A percentile compares a stretch with the other conserved stretches of the same genome.
These are phyloP conservation scores for Rhodamnia rubescens DNA, from an alignment of 345 rosid species.

Conservation along the genomic window DNA sequence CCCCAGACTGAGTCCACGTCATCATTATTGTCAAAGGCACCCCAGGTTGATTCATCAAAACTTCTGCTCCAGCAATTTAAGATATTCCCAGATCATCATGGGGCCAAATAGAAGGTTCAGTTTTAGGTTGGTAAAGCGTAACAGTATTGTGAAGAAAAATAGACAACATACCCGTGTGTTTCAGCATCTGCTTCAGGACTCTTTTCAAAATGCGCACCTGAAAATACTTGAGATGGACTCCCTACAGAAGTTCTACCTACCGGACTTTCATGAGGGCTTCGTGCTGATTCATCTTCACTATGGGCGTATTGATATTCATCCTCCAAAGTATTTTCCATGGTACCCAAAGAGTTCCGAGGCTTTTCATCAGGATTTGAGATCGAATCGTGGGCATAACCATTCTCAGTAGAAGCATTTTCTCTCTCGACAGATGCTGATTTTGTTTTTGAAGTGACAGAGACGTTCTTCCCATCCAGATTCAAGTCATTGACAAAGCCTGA, in stretches of 20 bases:
- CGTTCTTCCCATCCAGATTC: constrained; percentile 34
- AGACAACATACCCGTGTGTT: constrained; percentile 26
- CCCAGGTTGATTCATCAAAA: constrained; percentile 92
- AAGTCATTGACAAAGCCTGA: constrained; percentile 86
- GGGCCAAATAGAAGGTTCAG: not conserved
- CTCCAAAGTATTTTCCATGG: constrained; percentile 39
- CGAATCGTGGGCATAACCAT: constrained; percentile 37
- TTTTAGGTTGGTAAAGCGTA: not conserved
- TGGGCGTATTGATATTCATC: constrained; percentile 46
- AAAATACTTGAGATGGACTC: constrained; percentile 56
- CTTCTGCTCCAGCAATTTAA: constrained; percentile 19
- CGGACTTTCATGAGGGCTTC: constrained; percentile 83
- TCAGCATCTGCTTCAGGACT: constrained; percentile 51
- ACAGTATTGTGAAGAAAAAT: not conserved
- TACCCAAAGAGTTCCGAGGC: constrained; percentile 25
- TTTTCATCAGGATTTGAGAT: constrained; percentile 37
- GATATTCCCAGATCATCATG: not conserved
- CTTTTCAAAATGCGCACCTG: constrained; percentile 46
- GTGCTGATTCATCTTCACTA: constrained; percentile 74
- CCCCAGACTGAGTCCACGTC: constrained; percentile 96
- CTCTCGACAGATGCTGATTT: constrained; percentile 23
- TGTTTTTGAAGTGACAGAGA: constrained; percentile 15
- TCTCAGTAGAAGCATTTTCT: constrained; percentile 45
- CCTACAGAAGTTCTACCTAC: constrained; percentile 47
- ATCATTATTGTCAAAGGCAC: constrained; percentile 83